Percentiles rank a stretch among this genome's conserved stretches.
These are phyloP conservation scores for Bremia lactucae DNA, from an alignment of 352 stramenopile genomes.

Conservation along the genomic window DNA sequence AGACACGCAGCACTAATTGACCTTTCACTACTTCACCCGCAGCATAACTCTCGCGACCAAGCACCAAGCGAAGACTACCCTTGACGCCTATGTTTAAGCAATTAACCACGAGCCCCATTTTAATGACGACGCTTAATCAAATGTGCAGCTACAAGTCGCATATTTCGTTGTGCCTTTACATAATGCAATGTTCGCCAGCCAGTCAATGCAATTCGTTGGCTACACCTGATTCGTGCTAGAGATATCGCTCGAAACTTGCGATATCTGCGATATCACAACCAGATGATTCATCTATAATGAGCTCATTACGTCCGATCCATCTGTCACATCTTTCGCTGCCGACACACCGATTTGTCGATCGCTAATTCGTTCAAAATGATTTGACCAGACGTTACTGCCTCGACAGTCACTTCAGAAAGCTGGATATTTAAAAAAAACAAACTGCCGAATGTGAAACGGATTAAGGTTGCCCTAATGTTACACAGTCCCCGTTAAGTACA, in stretches of 20 bases:
- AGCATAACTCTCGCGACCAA: slow-evolving; percentile 14
- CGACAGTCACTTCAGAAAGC: too few species aligned
- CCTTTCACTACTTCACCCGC: slow-evolving; percentile 20
- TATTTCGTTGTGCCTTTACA: slow-evolving; percentile 9
- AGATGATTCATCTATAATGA: too few species aligned
- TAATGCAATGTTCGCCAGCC: slow-evolving; percentile 1
- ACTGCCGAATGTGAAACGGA: too few species aligned
- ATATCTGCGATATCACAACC: too few species aligned
- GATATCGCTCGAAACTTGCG: slow-evolving; percentile 3
- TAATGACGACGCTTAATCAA: not conserved
- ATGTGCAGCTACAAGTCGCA: not conserved
- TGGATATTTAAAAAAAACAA: too few species aligned
- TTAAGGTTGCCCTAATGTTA: too few species aligned
- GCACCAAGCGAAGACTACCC: slow-evolving; percentile 8
- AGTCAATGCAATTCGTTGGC: slow-evolving; percentile 4
- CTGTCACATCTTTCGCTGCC: too few species aligned
- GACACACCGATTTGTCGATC: too few species aligned
- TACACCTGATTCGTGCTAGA: slow-evolving; percentile 11
- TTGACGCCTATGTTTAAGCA: slow-evolving; percentile 13
- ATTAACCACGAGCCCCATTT: slow-evolving; percentile 20
- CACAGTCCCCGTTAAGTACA: too few species aligned
- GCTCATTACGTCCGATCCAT: too few species aligned
- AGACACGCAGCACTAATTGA: slow-evolving; percentile 12
- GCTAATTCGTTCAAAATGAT: too few species aligned
- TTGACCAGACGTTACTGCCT: too few species aligned